Percentiles rank a stretch among this genome's conserved stretches.
Conservation (phyloP, 2,329 filamentous ascomycete genomes). For the Lachnellula suecica region DNA sequence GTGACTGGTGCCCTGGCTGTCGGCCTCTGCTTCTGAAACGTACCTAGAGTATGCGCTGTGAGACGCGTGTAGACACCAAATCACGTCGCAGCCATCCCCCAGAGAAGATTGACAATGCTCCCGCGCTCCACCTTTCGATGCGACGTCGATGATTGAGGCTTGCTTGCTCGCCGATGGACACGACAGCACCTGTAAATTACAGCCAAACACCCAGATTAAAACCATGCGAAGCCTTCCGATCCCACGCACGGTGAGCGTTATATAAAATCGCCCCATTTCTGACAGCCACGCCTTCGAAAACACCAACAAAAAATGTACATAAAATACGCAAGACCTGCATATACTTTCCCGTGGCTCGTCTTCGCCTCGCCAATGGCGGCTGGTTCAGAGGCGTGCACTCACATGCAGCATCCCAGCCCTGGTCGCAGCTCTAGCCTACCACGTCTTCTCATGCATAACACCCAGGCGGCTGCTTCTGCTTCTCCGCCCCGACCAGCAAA, state of each 20-base stretch:
- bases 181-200: no score
- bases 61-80: conserved; percentile 21
- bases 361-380: neutral
- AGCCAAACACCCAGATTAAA: neutral
- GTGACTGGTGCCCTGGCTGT: neutral
- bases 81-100: conserved; percentile 3
- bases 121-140: conserved; percentile 4
- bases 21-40: conserved; percentile 16
- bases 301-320: neutral
- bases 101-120: neutral
- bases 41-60: conserved; percentile 5
- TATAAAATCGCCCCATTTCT: no score
- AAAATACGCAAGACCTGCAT: conserved; percentile 1
- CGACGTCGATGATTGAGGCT: neutral
- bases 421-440: no score
- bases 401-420: neutral
- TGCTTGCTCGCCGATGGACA: conserved; percentile 1
- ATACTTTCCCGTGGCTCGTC: neutral
- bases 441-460: no score
- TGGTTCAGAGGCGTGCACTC: neutral
- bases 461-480: neutral
- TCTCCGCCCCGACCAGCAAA: no score
- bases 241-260: neutral
- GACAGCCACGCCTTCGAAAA: no score
- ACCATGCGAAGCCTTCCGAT: neutral